Conservation (phyloP, 352 stramenopile genomes). For the Phytopythium vexans region DNA sequence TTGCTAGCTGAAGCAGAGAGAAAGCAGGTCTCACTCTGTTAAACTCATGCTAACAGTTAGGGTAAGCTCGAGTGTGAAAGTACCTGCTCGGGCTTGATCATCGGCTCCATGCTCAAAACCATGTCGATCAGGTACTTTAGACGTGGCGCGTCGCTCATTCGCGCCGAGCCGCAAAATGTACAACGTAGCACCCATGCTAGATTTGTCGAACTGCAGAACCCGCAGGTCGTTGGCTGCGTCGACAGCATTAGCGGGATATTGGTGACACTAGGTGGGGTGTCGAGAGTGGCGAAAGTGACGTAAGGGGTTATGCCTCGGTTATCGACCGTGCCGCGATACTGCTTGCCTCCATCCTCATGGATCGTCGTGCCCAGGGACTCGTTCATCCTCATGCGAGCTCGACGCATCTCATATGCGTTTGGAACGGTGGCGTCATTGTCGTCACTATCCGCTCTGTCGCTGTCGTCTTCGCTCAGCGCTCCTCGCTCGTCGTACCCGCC, state of each 20-base stretch:
- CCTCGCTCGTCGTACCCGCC: background rate
- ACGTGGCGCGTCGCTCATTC: constrained; percentile 67
- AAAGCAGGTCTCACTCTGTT: constrained; percentile 1
- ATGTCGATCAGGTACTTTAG: constrained; percentile 81
- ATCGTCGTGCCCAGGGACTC: constrained; percentile 17
- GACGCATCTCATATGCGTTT: constrained; percentile 14
- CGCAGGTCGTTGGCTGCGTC: constrained; percentile 35
- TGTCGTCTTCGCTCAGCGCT: background rate
- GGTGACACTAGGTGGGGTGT: constrained; percentile 47
- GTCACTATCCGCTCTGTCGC: background rate
- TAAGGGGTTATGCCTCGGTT: constrained; percentile 59
- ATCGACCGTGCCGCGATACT: constrained; percentile 45
- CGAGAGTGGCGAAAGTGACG: constrained; percentile 52
- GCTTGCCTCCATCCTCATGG: constrained; percentile 44
- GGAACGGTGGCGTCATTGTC: background rate
- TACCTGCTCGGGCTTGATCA: constrained; percentile 54
- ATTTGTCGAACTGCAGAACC: constrained; percentile 74
- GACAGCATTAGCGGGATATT: constrained; percentile 36
- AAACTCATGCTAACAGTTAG: background rate
- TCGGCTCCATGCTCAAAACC: constrained; percentile 67
- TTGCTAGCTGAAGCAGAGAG: constrained; percentile 37
- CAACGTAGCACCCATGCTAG: constrained; percentile 63
- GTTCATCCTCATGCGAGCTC: constrained; percentile 20
- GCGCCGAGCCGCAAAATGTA: constrained; percentile 64
- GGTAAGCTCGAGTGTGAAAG: background rate